A percentile compares a stretch with the other conserved stretches of the same genome.
These are phyloP conservation scores for Colletotrichum sp. DNA, from an alignment of 2,329 filamentous ascomycete genomes.

Conservation along the genomic window DNA sequence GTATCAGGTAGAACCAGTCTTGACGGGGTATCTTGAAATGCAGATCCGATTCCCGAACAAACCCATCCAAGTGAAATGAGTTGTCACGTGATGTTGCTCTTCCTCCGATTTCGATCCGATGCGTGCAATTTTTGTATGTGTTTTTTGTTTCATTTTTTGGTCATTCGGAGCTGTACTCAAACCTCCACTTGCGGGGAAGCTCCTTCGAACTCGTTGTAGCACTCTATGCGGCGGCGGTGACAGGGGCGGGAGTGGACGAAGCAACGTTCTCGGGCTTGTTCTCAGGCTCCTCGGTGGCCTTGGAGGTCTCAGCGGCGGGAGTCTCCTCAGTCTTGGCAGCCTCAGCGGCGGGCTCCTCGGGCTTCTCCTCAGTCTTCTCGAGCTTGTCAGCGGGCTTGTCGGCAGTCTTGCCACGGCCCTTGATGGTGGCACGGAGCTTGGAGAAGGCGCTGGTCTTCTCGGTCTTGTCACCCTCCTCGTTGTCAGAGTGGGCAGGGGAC, in stretches of 20 bases:
- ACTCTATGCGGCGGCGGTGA: slow-evolving; percentile 58
- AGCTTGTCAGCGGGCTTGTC: slow-evolving; percentile 42
- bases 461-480: slow-evolving; percentile 64
- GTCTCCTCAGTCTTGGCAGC: slow-evolving; percentile 27
- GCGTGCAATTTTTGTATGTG: background rate
- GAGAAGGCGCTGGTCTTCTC: slow-evolving; percentile 62
- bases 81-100: slow-evolving; percentile 19
- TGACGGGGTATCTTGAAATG: slow-evolving; percentile 64
- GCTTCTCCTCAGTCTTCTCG: slow-evolving; percentile 24
- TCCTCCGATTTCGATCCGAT: slow-evolving; percentile 18
- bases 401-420: slow-evolving; percentile 43
- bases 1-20: slow-evolving; percentile 48
- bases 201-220: background rate
- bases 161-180: slow-evolving; percentile 8
- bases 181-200: background rate
- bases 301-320: slow-evolving; percentile 32
- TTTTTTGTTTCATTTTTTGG: background rate
- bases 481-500: slow-evolving; percentile 53
- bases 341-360: slow-evolving; percentile 34
- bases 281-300: slow-evolving; percentile 39
- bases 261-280: slow-evolving; percentile 46
- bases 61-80: slow-evolving; percentile 22
- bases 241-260: slow-evolving; percentile 45
- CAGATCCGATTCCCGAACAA: slow-evolving; percentile 57
- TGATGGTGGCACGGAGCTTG: slow-evolving; percentile 64